Conservation (phyloP, 176 grass and related monocot species). For the Hordeum marinum region DNA sequence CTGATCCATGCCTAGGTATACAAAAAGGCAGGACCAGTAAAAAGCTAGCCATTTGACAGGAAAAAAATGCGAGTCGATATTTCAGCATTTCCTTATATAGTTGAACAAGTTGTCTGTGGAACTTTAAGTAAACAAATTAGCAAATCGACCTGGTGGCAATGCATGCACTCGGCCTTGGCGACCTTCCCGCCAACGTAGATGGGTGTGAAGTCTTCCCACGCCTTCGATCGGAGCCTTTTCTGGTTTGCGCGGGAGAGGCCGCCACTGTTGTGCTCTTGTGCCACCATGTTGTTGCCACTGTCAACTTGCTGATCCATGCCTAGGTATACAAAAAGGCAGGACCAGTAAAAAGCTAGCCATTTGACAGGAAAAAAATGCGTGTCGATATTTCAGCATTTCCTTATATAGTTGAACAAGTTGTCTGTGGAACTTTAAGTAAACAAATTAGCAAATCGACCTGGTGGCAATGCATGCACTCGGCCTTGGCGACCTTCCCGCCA, state of each 20-base stretch:
- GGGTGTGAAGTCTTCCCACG: conserved; percentile 37
- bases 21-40: not conserved
- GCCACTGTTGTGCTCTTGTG: conserved; percentile 14
- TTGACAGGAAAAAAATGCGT: not conserved
- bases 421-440: too few relatives aligned
- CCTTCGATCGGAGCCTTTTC: conserved; percentile 23
- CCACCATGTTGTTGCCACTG: not conserved
- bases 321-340: not conserved
- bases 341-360: not conserved
- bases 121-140: too few relatives aligned
- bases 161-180: conserved; percentile 25
- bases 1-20: conserved; percentile 8
- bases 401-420: too few relatives aligned
- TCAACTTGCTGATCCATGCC: conserved; percentile 1
- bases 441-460: too few relatives aligned
- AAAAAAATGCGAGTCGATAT: too few relatives aligned
- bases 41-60: not conserved
- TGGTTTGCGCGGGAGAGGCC: too few relatives aligned
- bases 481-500: not conserved
- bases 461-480: conserved; percentile 32
- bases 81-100: too few relatives aligned
- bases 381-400: too few relatives aligned
- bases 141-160: conserved; percentile 19
- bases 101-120: too few relatives aligned
- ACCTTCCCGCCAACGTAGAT: not conserved